These are phyloP conservation scores for Myriangium duriaei DNA, from an alignment of 2,329 filamentous ascomycete species.

Conservation along the genomic window DNA sequence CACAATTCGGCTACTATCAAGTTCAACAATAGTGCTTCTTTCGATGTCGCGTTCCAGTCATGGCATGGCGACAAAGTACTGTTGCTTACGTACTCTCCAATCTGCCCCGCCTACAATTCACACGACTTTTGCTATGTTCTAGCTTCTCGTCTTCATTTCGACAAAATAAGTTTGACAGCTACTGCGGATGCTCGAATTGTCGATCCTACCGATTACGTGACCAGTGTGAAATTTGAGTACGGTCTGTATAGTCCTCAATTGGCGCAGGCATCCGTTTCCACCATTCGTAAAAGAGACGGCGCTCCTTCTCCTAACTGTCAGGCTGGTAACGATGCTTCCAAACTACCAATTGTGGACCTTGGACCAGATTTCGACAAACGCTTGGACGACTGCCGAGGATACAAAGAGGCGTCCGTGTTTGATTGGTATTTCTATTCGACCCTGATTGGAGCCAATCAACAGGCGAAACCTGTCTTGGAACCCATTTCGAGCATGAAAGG, in stretches of 20 bases:
- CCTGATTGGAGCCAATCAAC: neutral
- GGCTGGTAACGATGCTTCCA: neutral
- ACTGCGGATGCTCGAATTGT: neutral
- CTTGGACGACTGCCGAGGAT: conserved; percentile 3
- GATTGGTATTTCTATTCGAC: neutral
- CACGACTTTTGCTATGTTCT: conserved; percentile 6
- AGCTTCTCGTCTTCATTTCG: neutral
- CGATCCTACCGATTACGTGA: conserved; percentile 1
- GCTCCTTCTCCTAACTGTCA: neutral
- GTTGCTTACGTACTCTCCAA: conserved; percentile 1
- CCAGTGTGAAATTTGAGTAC: conserved; percentile 1
- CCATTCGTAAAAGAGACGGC: neutral
- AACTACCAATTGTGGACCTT: conserved; percentile 1
- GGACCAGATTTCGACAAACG: conserved; percentile 1
- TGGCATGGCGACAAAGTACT: conserved; percentile 4
- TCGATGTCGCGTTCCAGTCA: conserved; percentile 1
- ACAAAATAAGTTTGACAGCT: neutral
- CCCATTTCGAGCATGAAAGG: neutral
- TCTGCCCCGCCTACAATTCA: neutral
- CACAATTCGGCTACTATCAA: neutral
- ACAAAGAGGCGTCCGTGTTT: neutral
- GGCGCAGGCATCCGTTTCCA: neutral
- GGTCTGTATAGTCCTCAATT: conserved; percentile 1
- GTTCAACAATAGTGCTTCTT: conserved; percentile 2
- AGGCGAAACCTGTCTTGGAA: neutral